Evolutionary conservation across 495 filamentous ascomycete species (phyloP).

Genomic region (Talaromyces nanjingensis): DNA sequence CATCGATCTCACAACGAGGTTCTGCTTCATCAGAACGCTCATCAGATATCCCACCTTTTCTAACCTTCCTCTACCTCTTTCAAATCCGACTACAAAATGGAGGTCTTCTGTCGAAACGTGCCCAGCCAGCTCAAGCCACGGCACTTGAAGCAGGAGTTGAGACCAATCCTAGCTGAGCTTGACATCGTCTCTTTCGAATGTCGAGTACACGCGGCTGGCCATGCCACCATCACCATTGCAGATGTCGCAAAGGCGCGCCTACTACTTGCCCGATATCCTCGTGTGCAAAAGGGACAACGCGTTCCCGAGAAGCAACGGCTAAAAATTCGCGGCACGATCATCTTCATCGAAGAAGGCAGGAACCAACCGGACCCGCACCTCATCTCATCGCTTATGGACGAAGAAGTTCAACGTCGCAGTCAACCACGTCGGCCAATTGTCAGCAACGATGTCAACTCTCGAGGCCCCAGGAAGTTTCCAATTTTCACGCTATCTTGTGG

Average conservation of each 20-base stretch:
- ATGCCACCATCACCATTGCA: conserved; percentile 27
- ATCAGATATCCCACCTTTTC: neutral
- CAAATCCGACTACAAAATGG: conserved; percentile 19
- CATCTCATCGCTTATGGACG: neutral
- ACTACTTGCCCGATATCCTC: conserved; percentile 25
- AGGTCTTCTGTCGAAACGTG: conserved; percentile 28
- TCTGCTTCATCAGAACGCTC: neutral
- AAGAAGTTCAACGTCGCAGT: conserved; percentile 7
- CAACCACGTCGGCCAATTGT: conserved; percentile 1
- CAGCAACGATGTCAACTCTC: neutral
- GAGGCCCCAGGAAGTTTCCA: conserved; percentile 1
- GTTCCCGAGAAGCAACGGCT: neutral
- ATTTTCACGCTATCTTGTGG: conserved; percentile 8
- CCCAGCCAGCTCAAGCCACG: conserved; percentile 23
- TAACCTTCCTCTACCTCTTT: neutral
- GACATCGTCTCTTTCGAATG: conserved; percentile 23
- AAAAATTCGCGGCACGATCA: neutral
- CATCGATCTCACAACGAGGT: neutral
- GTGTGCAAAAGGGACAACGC: neutral
- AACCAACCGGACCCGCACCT: conserved; percentile 7
- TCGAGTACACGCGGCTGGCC: conserved; percentile 18
- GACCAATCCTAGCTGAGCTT: conserved; percentile 18
- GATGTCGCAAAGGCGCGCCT: conserved; percentile 16
- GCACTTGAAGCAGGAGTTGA: conserved; percentile 24
- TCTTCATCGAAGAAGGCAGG: conserved; percentile 10